Evolutionary conservation across 1,139 yeast genomes (phyloP).

Genomic region (Kluyveromyces sp.): DNA sequence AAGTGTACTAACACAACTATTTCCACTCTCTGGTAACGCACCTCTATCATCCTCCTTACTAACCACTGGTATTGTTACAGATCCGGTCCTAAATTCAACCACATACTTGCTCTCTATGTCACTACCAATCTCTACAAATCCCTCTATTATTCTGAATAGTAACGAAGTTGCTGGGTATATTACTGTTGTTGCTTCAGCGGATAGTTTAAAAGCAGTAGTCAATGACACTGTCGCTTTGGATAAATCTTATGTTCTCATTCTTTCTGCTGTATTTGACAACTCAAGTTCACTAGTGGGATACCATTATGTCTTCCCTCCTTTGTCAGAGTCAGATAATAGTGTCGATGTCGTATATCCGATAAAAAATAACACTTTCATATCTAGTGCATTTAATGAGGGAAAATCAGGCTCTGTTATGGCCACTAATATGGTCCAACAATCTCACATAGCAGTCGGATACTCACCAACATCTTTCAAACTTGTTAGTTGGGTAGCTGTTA

Average conservation of each 20-base stretch:
- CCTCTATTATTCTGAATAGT: conserved; percentile 55
- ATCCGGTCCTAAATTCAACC: conserved; percentile 45
- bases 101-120: conserved; percentile 34
- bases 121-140: conserved; percentile 64
- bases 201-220: conserved; percentile 42
- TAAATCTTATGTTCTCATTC: conserved; percentile 36
- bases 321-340: conserved; percentile 17
- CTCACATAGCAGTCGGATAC: conserved; percentile 62
- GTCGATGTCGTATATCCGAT: conserved; percentile 25
- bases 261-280: conserved; percentile 28
- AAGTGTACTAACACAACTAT: conserved; percentile 33
- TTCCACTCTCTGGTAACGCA: conserved; percentile 42
- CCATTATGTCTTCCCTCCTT: conserved; percentile 34
- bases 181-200: conserved; percentile 57
- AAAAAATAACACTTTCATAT: conserved; percentile 20
- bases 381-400: conserved; percentile 20
- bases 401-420: conserved; percentile 46
- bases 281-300: conserved; percentile 28
- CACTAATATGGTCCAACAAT: conserved; percentile 37
- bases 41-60: conserved; percentile 40
- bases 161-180: conserved; percentile 66
- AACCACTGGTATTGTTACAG: conserved; percentile 43
- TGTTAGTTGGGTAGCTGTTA: conserved; percentile 67
- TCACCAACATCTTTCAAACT: conserved; percentile 44
- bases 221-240: conserved; percentile 41